Base-by-base conservation (phyloP, 441 rosid species). In the Corymbia calophylla region DNA sequence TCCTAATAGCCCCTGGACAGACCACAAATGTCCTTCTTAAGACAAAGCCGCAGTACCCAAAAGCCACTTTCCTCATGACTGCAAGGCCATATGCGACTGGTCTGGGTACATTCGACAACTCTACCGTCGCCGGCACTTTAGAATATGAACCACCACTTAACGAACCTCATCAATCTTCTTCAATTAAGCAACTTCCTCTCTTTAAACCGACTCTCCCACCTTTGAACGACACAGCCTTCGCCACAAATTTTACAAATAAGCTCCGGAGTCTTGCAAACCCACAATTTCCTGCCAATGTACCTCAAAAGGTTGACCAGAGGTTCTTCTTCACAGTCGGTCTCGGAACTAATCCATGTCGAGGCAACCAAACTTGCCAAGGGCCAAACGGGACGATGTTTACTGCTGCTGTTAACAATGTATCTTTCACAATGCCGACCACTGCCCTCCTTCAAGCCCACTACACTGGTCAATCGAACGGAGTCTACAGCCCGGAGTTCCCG, bases 21-120 rank as follows among this genome's bases (percentile, higher is more conserved):
- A 89, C 91, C 77, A 35, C 88, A 19, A 89, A 87, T 80, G 88
- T 87, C 16, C 87, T 89, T 31, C 91, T 89, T 35, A 87, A 70
- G 86, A 70, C 91, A 35, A 89, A 89, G 81, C 86, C 87, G 18
- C 80, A 48, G 48, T 73, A 53, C 88, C 91, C 88, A 29, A 68
- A 31, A 29, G 91, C 91, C 77, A 77, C 87, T 58, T 89, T 89
- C 51, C 64, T 89, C 7, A 89, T 89, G 91, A 70, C 54, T 6
- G 91, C 91, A 3, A 73, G 91, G 73, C 88, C 91, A 18, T 87
- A 89, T 48, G 88, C 23, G 77, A 89, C 88, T 11, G 91, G 91
- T 19, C 88, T 48, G 23, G 88, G 91, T 17, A 77, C 91, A 13
- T 89, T 89, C 60, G 91, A 86, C 56, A 89, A 89, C 87, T 87